Conservation (phyloP, 805 yeast species). For the Geotrichum ghanense region DNA sequence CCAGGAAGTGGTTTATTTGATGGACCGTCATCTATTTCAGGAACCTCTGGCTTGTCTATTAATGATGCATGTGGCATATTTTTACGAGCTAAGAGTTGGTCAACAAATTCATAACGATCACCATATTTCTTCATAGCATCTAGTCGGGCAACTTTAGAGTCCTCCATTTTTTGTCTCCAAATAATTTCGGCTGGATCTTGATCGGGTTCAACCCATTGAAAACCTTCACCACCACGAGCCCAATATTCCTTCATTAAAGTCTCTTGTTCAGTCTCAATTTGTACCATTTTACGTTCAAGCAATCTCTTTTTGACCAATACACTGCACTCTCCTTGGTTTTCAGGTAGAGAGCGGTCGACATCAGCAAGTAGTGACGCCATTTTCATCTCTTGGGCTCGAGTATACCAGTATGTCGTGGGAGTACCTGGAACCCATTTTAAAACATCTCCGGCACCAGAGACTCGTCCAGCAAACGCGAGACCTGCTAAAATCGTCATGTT, state of each 20-base stretch:
- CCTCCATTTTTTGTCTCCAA: slow-evolving; percentile 24
- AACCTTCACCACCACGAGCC: slow-evolving; percentile 79
- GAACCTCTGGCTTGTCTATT: slow-evolving; percentile 13
- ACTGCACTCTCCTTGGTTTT: slow-evolving; percentile 30
- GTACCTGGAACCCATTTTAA: slow-evolving; percentile 58
- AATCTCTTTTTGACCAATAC: slow-evolving; percentile 24
- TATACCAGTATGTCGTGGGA: slow-evolving; percentile 49
- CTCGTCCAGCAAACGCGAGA: slow-evolving; percentile 37
- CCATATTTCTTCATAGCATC: slow-evolving; percentile 9
- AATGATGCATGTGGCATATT: slow-evolving; percentile 25
- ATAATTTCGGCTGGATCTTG: slow-evolving; percentile 67
- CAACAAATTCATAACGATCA: slow-evolving; percentile 6
- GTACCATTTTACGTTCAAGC: slow-evolving; percentile 24
- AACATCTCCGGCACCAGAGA: slow-evolving; percentile 41
- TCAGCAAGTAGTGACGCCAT: slow-evolving; percentile 57
- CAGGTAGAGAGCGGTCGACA: slow-evolving; percentile 40
- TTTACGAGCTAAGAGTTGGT: slow-evolving; percentile 5
- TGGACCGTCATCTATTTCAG: slow-evolving; percentile 9
- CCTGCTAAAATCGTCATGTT: slow-evolving; percentile 38
- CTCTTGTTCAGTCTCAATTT: slow-evolving; percentile 49
- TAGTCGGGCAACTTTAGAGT: slow-evolving; percentile 10
- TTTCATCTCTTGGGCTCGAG: slow-evolving; percentile 55
- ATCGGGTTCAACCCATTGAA: slow-evolving; percentile 85
- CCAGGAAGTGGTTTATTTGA: background rate
- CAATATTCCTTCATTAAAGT: slow-evolving; percentile 68